Conservation (phyloP, 208 protist species). For the Tetramitus jugosus region DNA sequence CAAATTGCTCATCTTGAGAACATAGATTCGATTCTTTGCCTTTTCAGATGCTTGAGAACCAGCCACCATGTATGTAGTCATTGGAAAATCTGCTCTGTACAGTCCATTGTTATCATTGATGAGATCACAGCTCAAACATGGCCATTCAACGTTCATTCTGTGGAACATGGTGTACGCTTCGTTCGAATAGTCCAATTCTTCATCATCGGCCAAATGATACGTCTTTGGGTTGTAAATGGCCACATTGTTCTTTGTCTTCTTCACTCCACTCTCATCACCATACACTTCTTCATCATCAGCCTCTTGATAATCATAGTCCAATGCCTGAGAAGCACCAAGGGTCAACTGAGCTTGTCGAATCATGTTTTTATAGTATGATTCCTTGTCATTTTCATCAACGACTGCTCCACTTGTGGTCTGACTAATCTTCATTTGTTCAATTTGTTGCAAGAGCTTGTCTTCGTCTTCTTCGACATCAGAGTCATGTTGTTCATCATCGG, state of each 20-base stretch:
- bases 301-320: too few species aligned
- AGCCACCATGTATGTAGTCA: conserved; percentile 77
- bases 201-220: too few species aligned
- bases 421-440: too few species aligned
- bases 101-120: conserved; percentile 4
- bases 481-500: not conserved
- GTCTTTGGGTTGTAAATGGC: too few species aligned
- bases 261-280: too few species aligned
- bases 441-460: not conserved
- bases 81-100: conserved; percentile 60
- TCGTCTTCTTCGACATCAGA: not conserved
- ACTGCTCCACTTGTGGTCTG: too few species aligned
- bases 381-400: too few species aligned
- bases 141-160: conserved; percentile 32
- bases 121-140: conserved; percentile 36
- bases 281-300: too few species aligned
- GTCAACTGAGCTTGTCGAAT: too few species aligned
- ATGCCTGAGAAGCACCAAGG: too few species aligned
- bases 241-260: too few species aligned
- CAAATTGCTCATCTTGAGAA: conserved; percentile 82
- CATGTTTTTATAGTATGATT: too few species aligned
- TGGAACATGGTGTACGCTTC: conserved; percentile 34
- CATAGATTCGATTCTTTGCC: conserved; percentile 78
- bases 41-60: conserved; percentile 84
- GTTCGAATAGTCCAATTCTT: conserved; percentile 29